Evolutionary conservation across 2,329 filamentous ascomycete species (phyloP).

Genomic region (Fusarium verticillioides): DNA sequence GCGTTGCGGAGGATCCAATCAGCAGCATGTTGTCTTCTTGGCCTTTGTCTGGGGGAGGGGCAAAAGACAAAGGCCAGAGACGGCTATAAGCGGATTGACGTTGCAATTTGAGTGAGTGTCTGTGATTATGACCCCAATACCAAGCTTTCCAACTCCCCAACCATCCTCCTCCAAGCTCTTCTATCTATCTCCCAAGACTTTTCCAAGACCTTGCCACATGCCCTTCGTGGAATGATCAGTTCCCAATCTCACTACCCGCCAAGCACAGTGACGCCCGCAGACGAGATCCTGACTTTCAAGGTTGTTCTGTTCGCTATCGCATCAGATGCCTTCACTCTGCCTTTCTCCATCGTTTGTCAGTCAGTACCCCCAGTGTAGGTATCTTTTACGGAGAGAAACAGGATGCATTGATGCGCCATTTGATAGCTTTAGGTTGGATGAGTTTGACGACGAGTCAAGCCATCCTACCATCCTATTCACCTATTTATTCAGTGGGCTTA

Average conservation of each 20-base stretch:
- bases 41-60: constrained; percentile 37
- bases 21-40: constrained; percentile 22
- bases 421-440: not conserved
- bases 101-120: not conserved
- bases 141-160: constrained; percentile 30
- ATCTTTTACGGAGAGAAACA: not conserved
- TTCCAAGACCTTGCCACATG: constrained; percentile 32
- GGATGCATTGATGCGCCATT: not conserved
- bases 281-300: constrained; percentile 5
- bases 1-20: constrained; percentile 27
- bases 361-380: not conserved
- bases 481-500: constrained; percentile 27
- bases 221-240: constrained; percentile 23
- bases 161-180: not conserved
- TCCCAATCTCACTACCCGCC: constrained; percentile 12
- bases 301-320: not conserved
- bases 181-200: constrained; percentile 22
- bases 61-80: constrained; percentile 11
- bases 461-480: constrained; percentile 1
- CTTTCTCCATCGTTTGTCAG: not conserved
- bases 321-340: not conserved
- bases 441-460: not conserved
- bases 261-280: constrained; percentile 24
- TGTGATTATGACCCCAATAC: constrained; percentile 22
- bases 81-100: constrained; percentile 28